phyloP scores from a whole-genome alignment of 2,329 filamentous ascomycete genomes.

The Aureobasidium sp. region DNA sequence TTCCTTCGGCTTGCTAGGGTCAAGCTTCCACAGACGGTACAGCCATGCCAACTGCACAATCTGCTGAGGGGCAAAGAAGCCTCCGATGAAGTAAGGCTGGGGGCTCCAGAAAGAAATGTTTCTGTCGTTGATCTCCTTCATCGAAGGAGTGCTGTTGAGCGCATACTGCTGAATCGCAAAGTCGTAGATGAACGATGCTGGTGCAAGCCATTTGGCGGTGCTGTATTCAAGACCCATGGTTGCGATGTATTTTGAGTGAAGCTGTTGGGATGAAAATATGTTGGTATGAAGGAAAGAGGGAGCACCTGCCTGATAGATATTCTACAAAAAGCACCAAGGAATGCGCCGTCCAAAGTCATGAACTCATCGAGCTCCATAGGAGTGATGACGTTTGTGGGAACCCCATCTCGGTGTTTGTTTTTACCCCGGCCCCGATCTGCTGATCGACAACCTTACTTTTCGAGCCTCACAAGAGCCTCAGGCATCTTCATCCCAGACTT shows the following conservation, averaged over 20 bases:
- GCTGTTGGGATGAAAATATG: not conserved
- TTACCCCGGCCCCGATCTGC: not conserved
- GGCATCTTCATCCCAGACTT: not conserved
- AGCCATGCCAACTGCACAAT: constrained; percentile 53
- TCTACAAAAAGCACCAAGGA: not conserved
- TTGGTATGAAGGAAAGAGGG: not conserved
- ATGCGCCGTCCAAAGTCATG: constrained; percentile 8
- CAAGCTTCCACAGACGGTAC: constrained; percentile 48
- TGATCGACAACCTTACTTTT: not conserved
- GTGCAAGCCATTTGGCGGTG: constrained; percentile 49
- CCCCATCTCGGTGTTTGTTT: constrained; percentile 1
- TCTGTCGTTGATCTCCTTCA: constrained; percentile 53
- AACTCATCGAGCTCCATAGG: not conserved
- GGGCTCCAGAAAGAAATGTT: constrained; percentile 55
- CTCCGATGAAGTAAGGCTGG: constrained; percentile 52
- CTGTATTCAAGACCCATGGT: constrained; percentile 49
- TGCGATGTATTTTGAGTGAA: not conserved
- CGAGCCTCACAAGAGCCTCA: constrained; percentile 3
- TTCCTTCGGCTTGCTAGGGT: constrained; percentile 34
- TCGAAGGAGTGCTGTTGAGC: constrained; percentile 50
- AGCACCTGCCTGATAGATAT: not conserved
- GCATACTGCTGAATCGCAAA: constrained; percentile 55
- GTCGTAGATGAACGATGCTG: constrained; percentile 49
- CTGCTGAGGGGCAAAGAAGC: constrained; percentile 57
- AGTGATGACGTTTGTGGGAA: not conserved